Conservation (phyloP, 345 rosid genomes). For the Salix koriyanagi region DNA sequence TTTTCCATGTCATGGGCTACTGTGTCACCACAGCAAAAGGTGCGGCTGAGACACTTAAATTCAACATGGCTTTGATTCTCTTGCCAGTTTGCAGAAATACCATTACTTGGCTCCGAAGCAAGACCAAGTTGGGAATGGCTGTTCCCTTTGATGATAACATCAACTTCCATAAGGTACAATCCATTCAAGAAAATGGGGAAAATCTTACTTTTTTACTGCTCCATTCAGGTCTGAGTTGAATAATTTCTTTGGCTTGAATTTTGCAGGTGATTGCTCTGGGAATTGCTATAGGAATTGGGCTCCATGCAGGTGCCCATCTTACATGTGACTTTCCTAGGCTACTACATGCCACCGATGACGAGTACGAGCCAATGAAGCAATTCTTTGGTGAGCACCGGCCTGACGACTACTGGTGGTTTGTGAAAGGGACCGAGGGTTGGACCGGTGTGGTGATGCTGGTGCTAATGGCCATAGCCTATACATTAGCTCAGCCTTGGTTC, state of each 20-base stretch:
- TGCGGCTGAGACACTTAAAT: conserved; percentile 66
- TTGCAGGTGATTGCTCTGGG: conserved; percentile 42
- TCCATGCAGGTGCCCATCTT: conserved; percentile 59
- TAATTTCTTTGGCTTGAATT: background rate
- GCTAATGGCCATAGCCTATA: conserved; percentile 59
- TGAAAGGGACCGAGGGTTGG: conserved; percentile 69
- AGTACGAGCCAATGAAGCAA: conserved; percentile 54
- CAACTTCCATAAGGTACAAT: conserved; percentile 73
- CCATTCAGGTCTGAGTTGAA: background rate
- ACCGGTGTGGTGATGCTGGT: conserved; percentile 69
- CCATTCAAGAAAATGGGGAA: background rate
- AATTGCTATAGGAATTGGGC: conserved; percentile 53
- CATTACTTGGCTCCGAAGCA: conserved; percentile 73
- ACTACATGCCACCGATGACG: conserved; percentile 54
- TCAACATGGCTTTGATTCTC: conserved; percentile 87
- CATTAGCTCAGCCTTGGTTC: conserved; percentile 72
- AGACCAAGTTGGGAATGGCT: conserved; percentile 44
- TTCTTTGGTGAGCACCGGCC: conserved; percentile 61
- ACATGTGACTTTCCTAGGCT: conserved; percentile 81
- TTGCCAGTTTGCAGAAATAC: conserved; percentile 77
- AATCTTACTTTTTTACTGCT: no score
- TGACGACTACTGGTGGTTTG: conserved; percentile 67
- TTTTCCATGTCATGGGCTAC: conserved; percentile 64
- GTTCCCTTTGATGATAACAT: conserved; percentile 79
- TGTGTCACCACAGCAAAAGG: conserved; percentile 80